Conservation (phyloP, 495 filamentous ascomycete species). For the Xylaria acuta region DNA sequence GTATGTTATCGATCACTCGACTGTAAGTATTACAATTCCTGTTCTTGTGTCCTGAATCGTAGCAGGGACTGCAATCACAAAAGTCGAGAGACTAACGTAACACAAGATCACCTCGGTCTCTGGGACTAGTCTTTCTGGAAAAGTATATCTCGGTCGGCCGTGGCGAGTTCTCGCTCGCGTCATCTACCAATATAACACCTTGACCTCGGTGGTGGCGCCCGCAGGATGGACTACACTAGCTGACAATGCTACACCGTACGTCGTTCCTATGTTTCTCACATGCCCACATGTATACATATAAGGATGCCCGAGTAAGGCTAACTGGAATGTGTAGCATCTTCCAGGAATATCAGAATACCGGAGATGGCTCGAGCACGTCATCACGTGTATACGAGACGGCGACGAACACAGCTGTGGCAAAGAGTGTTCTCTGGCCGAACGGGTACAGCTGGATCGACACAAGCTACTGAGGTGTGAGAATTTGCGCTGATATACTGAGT, state of each 20-base stretch:
- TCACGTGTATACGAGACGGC: neutral
- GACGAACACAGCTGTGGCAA: neutral
- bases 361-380: neutral
- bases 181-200: neutral
- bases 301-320: neutral
- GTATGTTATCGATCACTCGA: slow-evolving; percentile 8
- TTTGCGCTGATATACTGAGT: neutral
- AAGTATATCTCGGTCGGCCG: slow-evolving; percentile 7
- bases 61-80: neutral
- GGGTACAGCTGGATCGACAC: slow-evolving; percentile 2
- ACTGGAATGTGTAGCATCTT: neutral
- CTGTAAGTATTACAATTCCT: neutral
- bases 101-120: slow-evolving; percentile 6
- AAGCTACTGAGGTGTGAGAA: neutral
- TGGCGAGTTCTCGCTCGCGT: slow-evolving; percentile 7
- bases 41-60: neutral
- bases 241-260: slow-evolving; percentile 3
- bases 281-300: neutral
- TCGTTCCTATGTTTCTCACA: neutral
- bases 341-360: neutral
- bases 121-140: neutral
- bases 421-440: neutral
- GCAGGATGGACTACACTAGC: neutral
- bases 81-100: neutral
- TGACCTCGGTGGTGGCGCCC: neutral